phyloP scores from a whole-genome alignment of 306 rosid species.

The Carpinus viminea region DNA sequence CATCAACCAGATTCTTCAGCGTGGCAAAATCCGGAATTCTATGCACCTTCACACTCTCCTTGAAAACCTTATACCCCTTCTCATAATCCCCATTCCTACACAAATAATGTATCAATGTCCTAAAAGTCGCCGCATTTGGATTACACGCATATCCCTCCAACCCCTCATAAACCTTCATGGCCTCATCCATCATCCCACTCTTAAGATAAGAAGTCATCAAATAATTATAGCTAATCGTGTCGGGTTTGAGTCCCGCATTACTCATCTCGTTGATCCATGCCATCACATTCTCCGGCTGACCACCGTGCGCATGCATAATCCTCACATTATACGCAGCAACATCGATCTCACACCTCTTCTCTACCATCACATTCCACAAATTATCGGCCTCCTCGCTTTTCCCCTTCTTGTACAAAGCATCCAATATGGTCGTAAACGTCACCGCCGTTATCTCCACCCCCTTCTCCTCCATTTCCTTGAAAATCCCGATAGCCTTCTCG shows the following conservation, averaged over 20 bases:
- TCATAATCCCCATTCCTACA: constrained; percentile 49
- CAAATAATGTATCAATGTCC: constrained; percentile 46
- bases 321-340: constrained; percentile 52
- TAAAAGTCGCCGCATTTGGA: constrained; percentile 60
- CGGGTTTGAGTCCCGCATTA: constrained; percentile 53
- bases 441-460: constrained; percentile 51
- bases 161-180: constrained; percentile 49
- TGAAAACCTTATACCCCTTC: constrained; percentile 50
- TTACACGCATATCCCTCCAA: constrained; percentile 45
- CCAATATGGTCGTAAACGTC: constrained; percentile 50
- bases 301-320: constrained; percentile 46
- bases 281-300: constrained; percentile 49
- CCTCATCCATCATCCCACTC: constrained; percentile 59
- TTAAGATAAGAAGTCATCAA: constrained; percentile 56
- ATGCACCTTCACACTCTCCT: constrained; percentile 57
- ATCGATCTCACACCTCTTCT: constrained; percentile 52
- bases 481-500: constrained; percentile 40
- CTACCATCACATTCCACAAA: constrained; percentile 55
- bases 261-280: constrained; percentile 58
- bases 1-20: constrained; percentile 52
- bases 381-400: constrained; percentile 53
- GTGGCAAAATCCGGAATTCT: constrained; percentile 64
- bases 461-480: constrained; percentile 45
- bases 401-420: constrained; percentile 54
- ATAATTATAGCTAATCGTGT: constrained; percentile 54